Base-by-base conservation (phyloP, 257 asterid genomes). In the Solanum medicagineum region DNA sequence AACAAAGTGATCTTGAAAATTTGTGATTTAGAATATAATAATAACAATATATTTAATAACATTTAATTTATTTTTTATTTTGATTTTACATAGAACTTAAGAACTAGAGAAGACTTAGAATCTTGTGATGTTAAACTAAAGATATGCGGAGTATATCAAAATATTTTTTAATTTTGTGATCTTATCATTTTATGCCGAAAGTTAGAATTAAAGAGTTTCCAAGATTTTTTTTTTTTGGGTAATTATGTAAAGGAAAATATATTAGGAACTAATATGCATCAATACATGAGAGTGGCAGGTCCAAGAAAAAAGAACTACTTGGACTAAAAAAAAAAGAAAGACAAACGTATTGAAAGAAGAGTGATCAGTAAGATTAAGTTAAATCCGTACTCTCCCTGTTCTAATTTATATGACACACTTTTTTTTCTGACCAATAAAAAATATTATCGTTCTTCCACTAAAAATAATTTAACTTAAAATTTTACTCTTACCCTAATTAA, bases 1-100 rank as follows among this genome's bases (percentile, higher is more conserved):
- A 32, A 32, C 4, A 0, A 59, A 11, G 9, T 8, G 15, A 10
- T 26, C 1, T 0, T 24, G 0, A 60, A 22, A 0, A 47, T 8
- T 47, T 47, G 3, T 47, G 51, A 9, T 47, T 9, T 47, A 47
- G 51, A 47, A 45, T 8, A 45, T 45, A 7, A 45, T 7, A 42
- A 42, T 32, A 2, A 32, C 0, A 32, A 32, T 32, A 32, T 32
- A 32, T 32, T 32, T 32, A 32, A 32, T 32, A 32, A 2, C 2
- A 32, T 32, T 32, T 32, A 32, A 32, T 32, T 44, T 44, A 7
- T 44, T 44, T 6, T 7, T 44, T 1, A 0, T 44, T 44, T 44
- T 44, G 8, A 44, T 44, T 44, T 44, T 8, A 44, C 49, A 44
- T 1, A 1, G 0, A 44, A 44, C 8, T 44, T 6, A 44, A 7